A percentile compares a stretch with the other conserved stretches of the same genome.
Conservation (phyloP, 2,329 filamentous ascomycete species). For the Cercospora brassicicola region DNA sequence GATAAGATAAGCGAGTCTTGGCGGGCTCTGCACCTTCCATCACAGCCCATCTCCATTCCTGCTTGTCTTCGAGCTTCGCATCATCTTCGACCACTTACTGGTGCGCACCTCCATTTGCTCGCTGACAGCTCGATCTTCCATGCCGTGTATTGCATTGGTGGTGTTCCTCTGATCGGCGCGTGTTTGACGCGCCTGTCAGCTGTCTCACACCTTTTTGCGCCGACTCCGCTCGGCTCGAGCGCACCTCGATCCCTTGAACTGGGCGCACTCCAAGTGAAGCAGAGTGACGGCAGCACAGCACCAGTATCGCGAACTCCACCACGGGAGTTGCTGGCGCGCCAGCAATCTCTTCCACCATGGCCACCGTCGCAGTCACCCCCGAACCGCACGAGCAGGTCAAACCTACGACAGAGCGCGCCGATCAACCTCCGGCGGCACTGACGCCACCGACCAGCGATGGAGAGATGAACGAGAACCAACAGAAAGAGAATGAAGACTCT, state of each 20-base stretch:
- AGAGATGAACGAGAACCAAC: conserved; percentile 47
- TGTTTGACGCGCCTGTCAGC: not conserved
- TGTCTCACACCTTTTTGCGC: conserved; percentile 3
- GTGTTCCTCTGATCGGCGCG: not conserved
- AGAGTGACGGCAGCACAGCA: not conserved
- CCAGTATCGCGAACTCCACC: conserved; percentile 10
- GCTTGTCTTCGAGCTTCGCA: not conserved
- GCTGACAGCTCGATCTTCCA: not conserved
- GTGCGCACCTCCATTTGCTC: not conserved
- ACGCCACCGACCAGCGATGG: conserved; percentile 54
- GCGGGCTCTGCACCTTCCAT: not conserved
- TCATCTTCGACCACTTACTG: not conserved
- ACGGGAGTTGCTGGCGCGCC: conserved; percentile 22
- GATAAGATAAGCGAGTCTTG: conserved; percentile 2
- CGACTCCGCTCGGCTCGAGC: conserved; percentile 3
- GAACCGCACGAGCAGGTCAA: conserved; percentile 29
- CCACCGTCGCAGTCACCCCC: conserved; percentile 28
- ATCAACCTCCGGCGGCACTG: conserved; percentile 42
- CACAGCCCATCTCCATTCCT: not conserved
- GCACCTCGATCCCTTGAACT: conserved; percentile 7
- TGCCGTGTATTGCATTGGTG: not conserved
- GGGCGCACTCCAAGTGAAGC: conserved; percentile 1
- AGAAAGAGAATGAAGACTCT: conserved; percentile 46
- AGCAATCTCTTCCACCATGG: conserved; percentile 11
- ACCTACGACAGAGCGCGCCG: conserved; percentile 30